Evolutionary conservation across 352 stramenopile species (phyloP).

Genomic region (Globisporangium apiculatum): DNA sequence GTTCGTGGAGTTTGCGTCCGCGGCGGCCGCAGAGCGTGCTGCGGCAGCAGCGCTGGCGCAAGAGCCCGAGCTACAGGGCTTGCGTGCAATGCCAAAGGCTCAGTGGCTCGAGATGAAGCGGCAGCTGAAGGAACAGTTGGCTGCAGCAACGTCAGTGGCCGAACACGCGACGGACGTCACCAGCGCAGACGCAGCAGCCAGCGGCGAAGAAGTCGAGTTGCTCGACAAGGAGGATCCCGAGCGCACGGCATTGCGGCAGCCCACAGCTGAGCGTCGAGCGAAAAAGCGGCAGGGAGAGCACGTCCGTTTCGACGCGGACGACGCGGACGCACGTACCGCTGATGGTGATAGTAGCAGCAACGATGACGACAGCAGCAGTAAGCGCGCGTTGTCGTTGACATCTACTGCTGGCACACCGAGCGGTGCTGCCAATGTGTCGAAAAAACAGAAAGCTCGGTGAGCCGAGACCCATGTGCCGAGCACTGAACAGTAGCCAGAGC

Average conservation of each 20-base stretch:
- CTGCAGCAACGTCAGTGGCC: too few species aligned
- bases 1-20: slow-evolving; percentile 68
- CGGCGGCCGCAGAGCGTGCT: slow-evolving; percentile 20
- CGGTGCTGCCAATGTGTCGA: too few species aligned
- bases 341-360: too few species aligned
- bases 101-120: slow-evolving; percentile 58
- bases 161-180: too few species aligned
- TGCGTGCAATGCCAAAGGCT: slow-evolving; percentile 53
- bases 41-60: slow-evolving; percentile 14
- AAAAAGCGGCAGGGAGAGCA: slow-evolving; percentile 22
- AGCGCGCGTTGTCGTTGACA: too few species aligned
- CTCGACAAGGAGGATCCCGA: background rate
- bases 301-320: slow-evolving; percentile 33
- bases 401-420: too few species aligned
- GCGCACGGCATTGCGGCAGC: background rate
- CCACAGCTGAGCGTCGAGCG: background rate
- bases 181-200: too few species aligned
- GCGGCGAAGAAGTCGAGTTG: background rate
- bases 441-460: too few species aligned
- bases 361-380: background rate
- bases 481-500: too few species aligned
- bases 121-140: slow-evolving; percentile 46
- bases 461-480: too few species aligned
- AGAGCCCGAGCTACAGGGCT: slow-evolving; percentile 21
- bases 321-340: too few species aligned